Conservation (phyloP, 2,329 filamentous ascomycete genomes). For the Xylariaceae sp. region DNA sequence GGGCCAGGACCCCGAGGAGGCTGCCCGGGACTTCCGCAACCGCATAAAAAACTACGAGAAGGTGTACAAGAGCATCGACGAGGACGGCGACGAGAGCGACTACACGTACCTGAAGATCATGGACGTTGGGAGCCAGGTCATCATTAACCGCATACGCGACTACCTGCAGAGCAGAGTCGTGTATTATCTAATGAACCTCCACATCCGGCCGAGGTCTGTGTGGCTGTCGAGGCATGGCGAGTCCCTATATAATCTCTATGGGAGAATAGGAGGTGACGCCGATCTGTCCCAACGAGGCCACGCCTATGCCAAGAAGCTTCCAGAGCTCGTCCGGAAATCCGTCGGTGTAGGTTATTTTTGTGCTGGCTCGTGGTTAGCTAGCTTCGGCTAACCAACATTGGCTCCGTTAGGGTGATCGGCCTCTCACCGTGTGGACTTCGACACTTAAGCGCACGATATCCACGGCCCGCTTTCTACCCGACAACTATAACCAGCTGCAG, state of each 20-base stretch:
- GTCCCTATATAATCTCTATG: constrained; percentile 82
- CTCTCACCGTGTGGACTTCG: constrained; percentile 56
- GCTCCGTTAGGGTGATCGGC: constrained; percentile 45
- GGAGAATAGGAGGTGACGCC: constrained; percentile 89
- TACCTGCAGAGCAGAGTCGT: constrained; percentile 94
- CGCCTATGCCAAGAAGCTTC: constrained; percentile 77
- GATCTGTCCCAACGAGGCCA: constrained; percentile 79
- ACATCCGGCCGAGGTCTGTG: constrained; percentile 92
- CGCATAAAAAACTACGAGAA: constrained; percentile 97
- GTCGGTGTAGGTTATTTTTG: constrained; percentile 59
- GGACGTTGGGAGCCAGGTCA: constrained; percentile 89
- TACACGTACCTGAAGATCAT: constrained; percentile 97
- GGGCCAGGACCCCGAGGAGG: constrained; percentile 86
- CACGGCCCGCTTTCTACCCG: constrained; percentile 74
- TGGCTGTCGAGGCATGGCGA: constrained; percentile 97
- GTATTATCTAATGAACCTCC: constrained; percentile 97
- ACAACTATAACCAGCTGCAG: constrained; percentile 84
- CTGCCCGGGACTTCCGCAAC: constrained; percentile 85
- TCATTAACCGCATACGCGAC: constrained; percentile 96
- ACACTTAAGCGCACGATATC: constrained; percentile 77
- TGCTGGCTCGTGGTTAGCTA: background rate
- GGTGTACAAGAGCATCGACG: constrained; percentile 88
- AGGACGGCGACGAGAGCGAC: constrained; percentile 67
- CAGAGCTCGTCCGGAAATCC: constrained; percentile 75
- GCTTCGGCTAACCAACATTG: constrained; percentile 7